Conservation (phyloP, 257 asterid species). For the Pogostemon cablin region DNA sequence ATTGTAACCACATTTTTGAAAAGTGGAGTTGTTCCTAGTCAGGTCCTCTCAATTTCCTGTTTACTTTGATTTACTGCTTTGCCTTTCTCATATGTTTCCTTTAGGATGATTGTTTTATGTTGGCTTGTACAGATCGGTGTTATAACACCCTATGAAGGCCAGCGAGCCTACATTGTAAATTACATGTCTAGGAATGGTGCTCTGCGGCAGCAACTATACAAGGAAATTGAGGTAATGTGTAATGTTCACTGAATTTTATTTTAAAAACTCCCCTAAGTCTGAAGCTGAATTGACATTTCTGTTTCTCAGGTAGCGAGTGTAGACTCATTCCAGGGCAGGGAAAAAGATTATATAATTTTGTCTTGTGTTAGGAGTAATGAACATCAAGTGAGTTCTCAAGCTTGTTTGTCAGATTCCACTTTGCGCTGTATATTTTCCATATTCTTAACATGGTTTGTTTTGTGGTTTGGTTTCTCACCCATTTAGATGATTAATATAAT, state of each 20-base stretch:
- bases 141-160: slow-evolving; percentile 98
- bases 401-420: slow-evolving; percentile 6
- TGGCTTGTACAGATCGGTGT: slow-evolving; percentile 77
- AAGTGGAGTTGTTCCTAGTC: slow-evolving; percentile 98
- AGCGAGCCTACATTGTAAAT: slow-evolving; percentile 95
- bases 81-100: slow-evolving; percentile 8
- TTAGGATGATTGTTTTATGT: slow-evolving; percentile 17
- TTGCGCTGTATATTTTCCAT: slow-evolving; percentile 9
- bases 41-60: slow-evolving; percentile 53
- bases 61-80: slow-evolving; percentile 14
- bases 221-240: slow-evolving; percentile 86
- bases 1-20: slow-evolving; percentile 92
- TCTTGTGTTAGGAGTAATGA: slow-evolving; percentile 99
- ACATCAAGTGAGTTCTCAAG: slow-evolving; percentile 72
- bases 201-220: slow-evolving; percentile 94
- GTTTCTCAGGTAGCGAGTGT: slow-evolving; percentile 93
- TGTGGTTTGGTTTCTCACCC: neutral
- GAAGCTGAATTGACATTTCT: slow-evolving; percentile 27
- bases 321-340: slow-evolving; percentile 98
- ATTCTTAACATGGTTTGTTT: slow-evolving; percentile 3
- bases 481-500: neutral
- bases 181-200: slow-evolving; percentile 98
- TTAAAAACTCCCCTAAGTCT: neutral
- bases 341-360: slow-evolving; percentile 89
- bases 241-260: neutral